Base-by-base conservation (phyloP, 2,329 filamentous ascomycete genomes). In the Fusarium lyarnte region DNA sequence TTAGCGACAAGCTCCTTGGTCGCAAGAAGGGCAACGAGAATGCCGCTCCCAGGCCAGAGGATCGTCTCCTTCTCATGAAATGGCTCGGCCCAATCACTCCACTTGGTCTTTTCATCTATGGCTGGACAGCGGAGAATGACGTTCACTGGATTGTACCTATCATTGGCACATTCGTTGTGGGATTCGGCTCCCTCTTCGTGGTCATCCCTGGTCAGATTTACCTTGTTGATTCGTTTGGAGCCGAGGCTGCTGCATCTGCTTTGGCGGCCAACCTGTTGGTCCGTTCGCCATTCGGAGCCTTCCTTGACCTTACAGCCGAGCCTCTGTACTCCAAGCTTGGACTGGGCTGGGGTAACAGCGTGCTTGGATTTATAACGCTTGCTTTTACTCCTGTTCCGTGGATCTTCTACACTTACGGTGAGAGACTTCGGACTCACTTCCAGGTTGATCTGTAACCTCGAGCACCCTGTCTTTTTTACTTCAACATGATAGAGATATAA, bases 131-230 rank as follows among this genome's bases (percentile, higher is more conserved):
- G 0, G 81, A 89, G 33, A 82, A 84, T 43, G 75, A 83, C 2
- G 80, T 83, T 0, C 86, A 88, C 74, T 91, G 88, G 87, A 87
- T 90, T 39, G 83, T 88, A 6, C 88, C 88, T 1, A 88, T 90
- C 49, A 83, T 90, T 29, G 89, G 88, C 8, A 87, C 86, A 0
- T 78, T 80, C 1, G 80, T 88, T 5, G 84, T 90, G 55, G 86
- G 87, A 0, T 77, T 85, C 2, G 87, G 87, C 0, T 55, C 59
- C 10, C 38, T 76, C 1, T 70, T 66, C 84, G 83, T 39, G 85
- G 19, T 89, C 4, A 53, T 75, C 2, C 58, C 70, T 8, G 59
- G 65, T 3, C 45, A 78, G 25, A 61, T 74, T 2, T 78, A 78
- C 67, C 75, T 81, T 0, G 74, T 80, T 4, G 77, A 78, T 33